phyloP scores from a whole-genome alignment of 1,284 basidiomycete genomes.

The Coniferiporia sulphurascens region DNA sequence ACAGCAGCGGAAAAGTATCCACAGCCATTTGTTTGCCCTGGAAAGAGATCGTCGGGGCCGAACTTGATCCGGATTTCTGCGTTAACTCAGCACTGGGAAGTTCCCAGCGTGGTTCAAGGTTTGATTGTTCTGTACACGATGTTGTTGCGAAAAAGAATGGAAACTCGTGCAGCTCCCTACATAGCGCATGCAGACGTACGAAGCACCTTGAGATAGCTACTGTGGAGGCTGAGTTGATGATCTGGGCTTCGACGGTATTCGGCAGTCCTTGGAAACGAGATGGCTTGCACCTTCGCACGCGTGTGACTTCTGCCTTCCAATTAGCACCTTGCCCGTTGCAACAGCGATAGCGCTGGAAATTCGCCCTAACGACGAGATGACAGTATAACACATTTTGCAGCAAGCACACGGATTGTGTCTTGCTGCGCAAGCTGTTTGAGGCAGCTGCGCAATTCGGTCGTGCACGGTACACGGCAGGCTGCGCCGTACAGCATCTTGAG shows the following conservation, averaged over 20 bases:
- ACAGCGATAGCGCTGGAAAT: background rate
- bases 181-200: too few relatives aligned
- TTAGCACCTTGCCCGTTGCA: background rate
- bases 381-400: background rate
- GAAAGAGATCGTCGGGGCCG: too few relatives aligned
- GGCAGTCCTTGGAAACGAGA: slow-evolving; percentile 10
- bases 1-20: too few relatives aligned
- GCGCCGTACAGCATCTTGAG: too few relatives aligned
- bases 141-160: background rate
- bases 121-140: background rate
- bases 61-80: too few relatives aligned
- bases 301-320: slow-evolving; percentile 8
- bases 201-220: background rate
- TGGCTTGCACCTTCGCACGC: background rate
- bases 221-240: background rate
- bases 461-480: background rate
- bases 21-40: too few relatives aligned
- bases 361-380: background rate
- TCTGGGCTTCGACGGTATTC: background rate
- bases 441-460: background rate
- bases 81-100: too few relatives aligned
- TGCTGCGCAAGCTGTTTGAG: background rate
- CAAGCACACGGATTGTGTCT: background rate
- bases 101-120: too few relatives aligned
- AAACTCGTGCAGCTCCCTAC: too few relatives aligned